These are phyloP conservation scores for Boletus sp. DNA, from an alignment of 1,284 basidiomycete species.

Conservation along the genomic window DNA sequence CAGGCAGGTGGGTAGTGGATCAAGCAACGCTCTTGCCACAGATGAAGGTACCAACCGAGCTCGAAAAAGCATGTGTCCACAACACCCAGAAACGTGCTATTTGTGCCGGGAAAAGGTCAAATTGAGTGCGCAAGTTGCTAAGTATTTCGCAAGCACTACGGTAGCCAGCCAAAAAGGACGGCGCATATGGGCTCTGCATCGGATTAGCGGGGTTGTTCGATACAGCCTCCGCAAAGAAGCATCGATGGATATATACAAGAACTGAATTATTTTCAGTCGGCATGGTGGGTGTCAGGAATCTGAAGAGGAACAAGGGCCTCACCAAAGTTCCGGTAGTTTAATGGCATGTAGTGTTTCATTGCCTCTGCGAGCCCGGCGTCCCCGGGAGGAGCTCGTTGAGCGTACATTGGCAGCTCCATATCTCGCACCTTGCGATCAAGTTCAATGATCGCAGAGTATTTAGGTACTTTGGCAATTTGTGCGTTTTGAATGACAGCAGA, in stretches of 20 bases:
- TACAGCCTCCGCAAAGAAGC: conserved; percentile 64
- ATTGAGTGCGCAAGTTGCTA: conserved; percentile 46
- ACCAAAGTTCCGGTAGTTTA: conserved; percentile 65
- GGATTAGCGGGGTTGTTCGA: conserved; percentile 54
- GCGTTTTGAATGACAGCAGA: conserved; percentile 62
- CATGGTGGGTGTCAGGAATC: not conserved
- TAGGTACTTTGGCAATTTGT: conserved; percentile 60
- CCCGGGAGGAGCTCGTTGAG: conserved; percentile 40
- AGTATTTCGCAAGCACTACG: conserved; percentile 57
- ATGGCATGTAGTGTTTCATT: conserved; percentile 64
- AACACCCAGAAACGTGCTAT: conserved; percentile 63
- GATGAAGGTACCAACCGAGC: conserved; percentile 41
- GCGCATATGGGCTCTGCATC: conserved; percentile 59
- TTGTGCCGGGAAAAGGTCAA: conserved; percentile 52
- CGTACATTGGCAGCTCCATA: conserved; percentile 54
- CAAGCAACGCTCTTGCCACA: not conserved
- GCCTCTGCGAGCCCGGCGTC: conserved; percentile 45
- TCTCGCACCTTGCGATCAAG: conserved; percentile 62
- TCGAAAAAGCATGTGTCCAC: conserved; percentile 67
- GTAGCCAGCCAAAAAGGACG: conserved; percentile 63
- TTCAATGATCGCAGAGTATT: conserved; percentile 58
- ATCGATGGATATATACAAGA: conserved; percentile 62
- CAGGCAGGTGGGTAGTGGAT: not conserved
- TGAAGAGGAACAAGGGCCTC: conserved; percentile 23
- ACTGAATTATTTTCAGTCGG: conserved; percentile 36